Evolutionary conservation across 805 yeast species (phyloP), one percentile per base, ranked within the genome.

Genomic region (Candida suzukii): DNA sequence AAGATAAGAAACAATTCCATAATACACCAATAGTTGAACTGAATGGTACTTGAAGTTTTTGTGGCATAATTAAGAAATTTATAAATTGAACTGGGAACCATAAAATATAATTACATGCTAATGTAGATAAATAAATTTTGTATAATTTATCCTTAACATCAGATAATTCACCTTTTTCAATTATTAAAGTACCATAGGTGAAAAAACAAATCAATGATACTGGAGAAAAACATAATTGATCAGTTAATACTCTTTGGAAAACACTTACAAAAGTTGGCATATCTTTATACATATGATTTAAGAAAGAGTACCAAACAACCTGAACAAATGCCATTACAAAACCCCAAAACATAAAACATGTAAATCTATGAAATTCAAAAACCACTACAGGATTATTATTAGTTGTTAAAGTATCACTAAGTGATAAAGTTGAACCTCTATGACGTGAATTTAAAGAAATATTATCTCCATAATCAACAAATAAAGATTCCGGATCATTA

Each of bases 1-100:
- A 78, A 0, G 95, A 88, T 38, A 91, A 66, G 64, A 84, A 90
- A 41, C 96, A 88, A 57, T 93, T 91, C 98, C 99, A 91, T 29
- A 91, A 65, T 17, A 91, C 95, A 24, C 95, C 91, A 6, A 93
- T 68, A 17, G 64, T 85, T 9, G 93, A 83, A 41, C 95, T 81
- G 58, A 93, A 91, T 0, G 97, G 96, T 5, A 91, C 95, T 61
- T 91, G 98, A 50, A 79, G 74, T 45, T 70, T 70, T 44, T 77
- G 69, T 1, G 91, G 91, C 61, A 85, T 74, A 2, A 82, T 54
- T 41, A 81, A 66, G 50, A 85, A 85, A 52, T 85, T 85, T 47
- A 84, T 66, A 47, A 85, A 79, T 52, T 85, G 95, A 18, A 83
- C 88, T 10, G 85, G 76, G 40, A 87, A 85, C 95, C 95, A 85